These are phyloP conservation scores for Candida sanyaensis DNA, from an alignment of 1,139 yeast species.

Conservation along the genomic window DNA sequence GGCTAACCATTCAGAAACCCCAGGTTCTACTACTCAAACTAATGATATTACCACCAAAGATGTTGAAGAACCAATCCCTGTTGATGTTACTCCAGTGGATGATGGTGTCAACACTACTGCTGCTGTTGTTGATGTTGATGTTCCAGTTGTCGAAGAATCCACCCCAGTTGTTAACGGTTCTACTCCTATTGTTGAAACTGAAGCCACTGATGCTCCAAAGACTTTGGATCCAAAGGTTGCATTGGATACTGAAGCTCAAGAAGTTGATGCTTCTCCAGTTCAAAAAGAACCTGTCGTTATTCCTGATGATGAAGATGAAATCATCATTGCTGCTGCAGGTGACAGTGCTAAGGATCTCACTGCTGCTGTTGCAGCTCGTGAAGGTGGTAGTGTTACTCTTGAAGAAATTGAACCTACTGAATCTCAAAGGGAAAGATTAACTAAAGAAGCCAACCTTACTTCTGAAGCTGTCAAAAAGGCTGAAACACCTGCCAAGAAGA, in stretches of 20 bases:
- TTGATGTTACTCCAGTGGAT: constrained; percentile 4
- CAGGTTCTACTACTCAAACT: constrained; percentile 1
- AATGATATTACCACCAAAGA: background rate
- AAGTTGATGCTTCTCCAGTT: constrained; percentile 27
- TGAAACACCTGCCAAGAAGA: constrained; percentile 7
- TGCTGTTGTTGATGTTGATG: background rate
- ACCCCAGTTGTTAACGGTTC: constrained; percentile 5
- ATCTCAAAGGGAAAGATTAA: constrained; percentile 36
- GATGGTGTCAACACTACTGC: background rate
- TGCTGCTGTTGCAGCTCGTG: constrained; percentile 39
- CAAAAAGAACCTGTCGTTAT: constrained; percentile 13
- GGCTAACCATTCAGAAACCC: constrained; percentile 3
- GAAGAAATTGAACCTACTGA: constrained; percentile 48
- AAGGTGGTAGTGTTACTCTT: constrained; percentile 39
- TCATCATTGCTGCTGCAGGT: constrained; percentile 45
- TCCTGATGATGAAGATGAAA: constrained; percentile 27
- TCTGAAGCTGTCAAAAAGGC: constrained; percentile 13
- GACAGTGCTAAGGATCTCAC: constrained; percentile 27
- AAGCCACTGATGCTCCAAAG: constrained; percentile 17
- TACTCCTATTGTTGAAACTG: constrained; percentile 4
- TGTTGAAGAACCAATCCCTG: background rate
- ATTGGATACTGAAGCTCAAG: constrained; percentile 23
- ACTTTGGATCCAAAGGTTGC: constrained; percentile 35
- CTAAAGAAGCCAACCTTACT: constrained; percentile 32
- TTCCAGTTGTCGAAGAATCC: constrained; percentile 9